Base-by-base conservation (phyloP, 768 basidiomycete species). In the Termitomyces sp. region DNA sequence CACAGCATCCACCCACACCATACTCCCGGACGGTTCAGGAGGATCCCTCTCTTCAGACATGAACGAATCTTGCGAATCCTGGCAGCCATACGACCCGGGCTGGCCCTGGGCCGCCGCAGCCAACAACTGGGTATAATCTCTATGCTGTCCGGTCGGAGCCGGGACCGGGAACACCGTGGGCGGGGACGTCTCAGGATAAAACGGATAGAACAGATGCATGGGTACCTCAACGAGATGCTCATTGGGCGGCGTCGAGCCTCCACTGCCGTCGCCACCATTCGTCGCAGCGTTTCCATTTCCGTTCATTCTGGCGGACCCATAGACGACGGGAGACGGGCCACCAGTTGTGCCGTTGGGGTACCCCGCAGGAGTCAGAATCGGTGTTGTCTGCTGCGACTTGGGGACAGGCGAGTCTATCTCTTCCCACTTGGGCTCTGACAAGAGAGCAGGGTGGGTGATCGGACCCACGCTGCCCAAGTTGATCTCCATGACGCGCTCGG, bases 401-500 rank as follows among this genome's bases (percentile, higher is more conserved):
- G 68, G 57, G 22, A 69, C 56, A 7, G 75, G 78, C 1, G 75
- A 74, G 47, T 68, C 51, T 9, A 76, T 76, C n/a, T 80, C 79
- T 37, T 80, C 80, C 84, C 84, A 85, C 34, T 81, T 76, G 9
- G 75, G 76, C 64, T 86, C 85, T 30, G 74, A 69, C 43, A 83
- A 66, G 3, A 85, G 76, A 37, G 80, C 71, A 10, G 79, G 77
- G 42, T 72, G 69, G n/a, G 65, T 68, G 2, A 74, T 68, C 2
- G 77, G 82, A 22, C 79, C 77, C 44, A 88, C 81, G 34, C 81
- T 77, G 63, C 82, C 82, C n/a, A 93, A 76, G 67, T 88, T 82
- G 48, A 88, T 85, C 24, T 80, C 82, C 76, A 93, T 86, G 24
- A 93, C 88, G 55, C 85, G 84, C 72, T 92, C 89, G 0, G 89